Base-by-base conservation (phyloP, 306 rosid species). In the Quercus bicolor region DNA sequence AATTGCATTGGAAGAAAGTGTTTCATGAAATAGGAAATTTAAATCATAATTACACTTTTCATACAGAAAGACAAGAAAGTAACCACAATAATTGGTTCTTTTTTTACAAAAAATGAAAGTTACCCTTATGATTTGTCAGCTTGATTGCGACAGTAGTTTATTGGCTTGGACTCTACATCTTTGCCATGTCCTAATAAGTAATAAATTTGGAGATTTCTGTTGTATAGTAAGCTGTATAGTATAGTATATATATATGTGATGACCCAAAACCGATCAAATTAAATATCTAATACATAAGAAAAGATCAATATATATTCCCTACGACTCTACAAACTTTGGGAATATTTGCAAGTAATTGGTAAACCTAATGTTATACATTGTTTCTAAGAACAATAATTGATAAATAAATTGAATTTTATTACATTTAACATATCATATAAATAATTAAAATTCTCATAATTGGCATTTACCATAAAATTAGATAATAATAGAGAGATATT, bases 21-120 rank as follows among this genome's bases (percentile, higher is more conserved):
- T 71, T 70, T 75, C 78, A 72, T 65, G 81, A 56, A 62, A 62
- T 24, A 72, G 81, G 84, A 84, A 66, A 73, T 33, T 72, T 29
- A 83, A 79, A 65, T 66, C 51, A 76, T 72, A 20, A 72, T 56
- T 75, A 55, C 21, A 79, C 70, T 45, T 65, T 37, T 34, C 26
- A 28, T 72, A 48, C 62, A 75, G 20, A 61, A 26, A 37, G 10
- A 73, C 6, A 40, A 40, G 45, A 37, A 21, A 40, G 23, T 20
- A 83, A 61, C 12, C 55, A 59, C 0, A 74, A 56, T 74, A 21
- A 68, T 83, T 48, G 37, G 26, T 72, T 19, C 65, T 65, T 72
- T 23, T 23, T 24, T 33, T 3, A 33, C 16, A 45, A 23, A 54
- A 14, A n/a, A 0, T 20, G 15, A 5, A 20, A 40, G 19, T 19